phyloP scores from a whole-genome alignment of 1,284 basidiomycete species.

The Ceratobasidium sp. region DNA sequence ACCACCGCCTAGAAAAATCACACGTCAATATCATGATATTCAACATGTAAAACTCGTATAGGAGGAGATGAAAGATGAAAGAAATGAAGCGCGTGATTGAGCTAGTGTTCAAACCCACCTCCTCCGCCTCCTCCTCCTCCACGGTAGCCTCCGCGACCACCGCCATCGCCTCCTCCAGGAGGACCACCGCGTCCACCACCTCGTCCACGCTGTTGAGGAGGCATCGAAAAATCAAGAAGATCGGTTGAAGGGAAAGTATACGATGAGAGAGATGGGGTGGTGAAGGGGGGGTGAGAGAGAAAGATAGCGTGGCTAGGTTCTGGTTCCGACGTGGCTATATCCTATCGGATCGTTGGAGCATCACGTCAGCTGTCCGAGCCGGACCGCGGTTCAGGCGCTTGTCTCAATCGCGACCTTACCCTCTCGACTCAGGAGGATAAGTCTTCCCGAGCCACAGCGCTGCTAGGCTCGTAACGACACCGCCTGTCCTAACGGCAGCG shows the following conservation, averaged over 20 bases:
- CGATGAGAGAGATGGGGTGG: neutral
- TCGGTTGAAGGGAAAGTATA: neutral
- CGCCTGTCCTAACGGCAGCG: neutral
- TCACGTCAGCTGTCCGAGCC: conserved; percentile 25
- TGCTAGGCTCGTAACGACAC: conserved; percentile 14
- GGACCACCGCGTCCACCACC: conserved; percentile 25
- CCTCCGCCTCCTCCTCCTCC: conserved; percentile 14
- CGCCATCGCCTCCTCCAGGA: conserved; percentile 7
- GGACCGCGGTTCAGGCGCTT: conserved; percentile 37
- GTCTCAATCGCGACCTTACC: neutral
- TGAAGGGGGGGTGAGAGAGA: neutral
- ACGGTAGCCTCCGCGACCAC: conserved; percentile 10
- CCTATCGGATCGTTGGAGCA: conserved; percentile 20
- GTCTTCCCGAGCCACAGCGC: neutral
- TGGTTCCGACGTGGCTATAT: conserved; percentile 33
- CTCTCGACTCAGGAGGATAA: conserved; percentile 9
- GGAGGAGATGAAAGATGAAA: neutral
- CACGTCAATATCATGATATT: neutral
- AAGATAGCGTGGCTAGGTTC: conserved; percentile 19
- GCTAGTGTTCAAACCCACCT: neutral
- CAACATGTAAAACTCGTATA: neutral
- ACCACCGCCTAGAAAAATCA: neutral
- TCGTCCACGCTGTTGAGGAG: neutral
- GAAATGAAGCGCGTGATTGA: neutral
- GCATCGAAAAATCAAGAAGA: neutral